Base-by-base conservation (phyloP, 352 stramenopile genomes). In the Detonula confervacea region DNA sequence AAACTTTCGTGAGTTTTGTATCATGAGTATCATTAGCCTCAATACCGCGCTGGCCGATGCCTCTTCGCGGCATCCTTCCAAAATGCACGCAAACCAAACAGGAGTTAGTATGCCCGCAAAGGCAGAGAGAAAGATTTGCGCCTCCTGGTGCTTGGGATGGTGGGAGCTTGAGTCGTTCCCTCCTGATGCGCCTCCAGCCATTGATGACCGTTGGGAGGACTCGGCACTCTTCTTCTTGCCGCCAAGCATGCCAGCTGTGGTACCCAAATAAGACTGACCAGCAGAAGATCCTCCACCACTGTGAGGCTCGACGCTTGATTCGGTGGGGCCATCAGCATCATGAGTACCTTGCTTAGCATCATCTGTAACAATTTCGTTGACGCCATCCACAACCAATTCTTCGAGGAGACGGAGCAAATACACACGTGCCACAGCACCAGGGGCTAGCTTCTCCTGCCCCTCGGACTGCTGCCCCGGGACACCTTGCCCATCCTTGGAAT, bases 371-470 rank as follows among this genome's bases (percentile, higher is more conserved):
- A 93, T 94, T 81, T 94, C 87, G 61, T 95, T 93, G 0, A 95
- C 85, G 14, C 89, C 89, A 79, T 95, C 90, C 46, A 94, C 86
- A 49, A 95, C 90, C 1, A 95, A 76, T 46, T 95, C 90, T 73
- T 94, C 87, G 11, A 95, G 78, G 25, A 95, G 81, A 71, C 90
- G 76, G 33, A 95, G 76, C n/a, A 95, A 76, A 74, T 95, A 93
- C 12, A 95, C 81, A 24, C 90, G 73, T 24, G 83, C 76, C 33
- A 93, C 86, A 33, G 87, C 56, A 16, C 81, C 86, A 16, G 88
- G 88, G 12, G 82, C 59, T 29, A 95, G 80, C 65, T 76, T 82
- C 59, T 88, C 74, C 35, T 80, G 61, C n/a, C 67, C 66, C 22
- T 20, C 42, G 6, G 39, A n/a, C n/a, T n/a, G n/a, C n/a, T n/a